Percentiles rank a stretch among this genome's conserved stretches.
Conservation (phyloP, 148 eudicot species). For the Rhododendron vialii region DNA sequence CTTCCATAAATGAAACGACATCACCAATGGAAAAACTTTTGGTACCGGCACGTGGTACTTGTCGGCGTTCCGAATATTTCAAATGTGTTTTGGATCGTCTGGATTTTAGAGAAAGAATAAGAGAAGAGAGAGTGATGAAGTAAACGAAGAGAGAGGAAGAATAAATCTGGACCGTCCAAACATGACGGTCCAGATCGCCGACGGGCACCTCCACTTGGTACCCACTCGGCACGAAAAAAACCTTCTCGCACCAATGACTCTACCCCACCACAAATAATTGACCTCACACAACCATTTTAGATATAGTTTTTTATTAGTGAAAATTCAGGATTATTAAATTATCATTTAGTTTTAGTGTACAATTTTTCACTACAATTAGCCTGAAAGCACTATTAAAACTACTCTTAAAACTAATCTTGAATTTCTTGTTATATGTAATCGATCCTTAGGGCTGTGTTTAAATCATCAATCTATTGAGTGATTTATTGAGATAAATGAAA, state of each 20-base stretch:
- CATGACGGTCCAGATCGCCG: accelerated
- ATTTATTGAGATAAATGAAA: background rate
- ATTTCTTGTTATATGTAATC: background rate
- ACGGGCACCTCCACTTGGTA: too few relatives aligned
- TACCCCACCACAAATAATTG: background rate
- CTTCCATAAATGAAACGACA: constrained; percentile 9
- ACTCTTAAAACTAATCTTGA: background rate
- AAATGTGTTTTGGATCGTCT: too few relatives aligned
- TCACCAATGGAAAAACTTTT: background rate
- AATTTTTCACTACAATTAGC: background rate
- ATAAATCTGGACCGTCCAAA: too few relatives aligned
- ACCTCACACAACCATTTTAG: background rate
- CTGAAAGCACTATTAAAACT: background rate
- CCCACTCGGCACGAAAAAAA: too few relatives aligned
- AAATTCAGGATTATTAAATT: background rate
- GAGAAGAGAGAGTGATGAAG: too few relatives aligned
- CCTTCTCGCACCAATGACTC: background rate
- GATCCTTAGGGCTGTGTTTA: background rate
- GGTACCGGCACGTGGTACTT: too few relatives aligned
- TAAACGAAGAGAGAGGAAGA: too few relatives aligned
- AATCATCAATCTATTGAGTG: background rate
- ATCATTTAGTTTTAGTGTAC: background rate
- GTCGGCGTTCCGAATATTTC: too few relatives aligned
- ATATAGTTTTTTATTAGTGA: background rate
- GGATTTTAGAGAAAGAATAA: too few relatives aligned